Evolutionary conservation across 2,329 filamentous ascomycete species (phyloP), one percentile per base, ranked within the genome.

Genomic region (Pyrenophora seminiperda): DNA sequence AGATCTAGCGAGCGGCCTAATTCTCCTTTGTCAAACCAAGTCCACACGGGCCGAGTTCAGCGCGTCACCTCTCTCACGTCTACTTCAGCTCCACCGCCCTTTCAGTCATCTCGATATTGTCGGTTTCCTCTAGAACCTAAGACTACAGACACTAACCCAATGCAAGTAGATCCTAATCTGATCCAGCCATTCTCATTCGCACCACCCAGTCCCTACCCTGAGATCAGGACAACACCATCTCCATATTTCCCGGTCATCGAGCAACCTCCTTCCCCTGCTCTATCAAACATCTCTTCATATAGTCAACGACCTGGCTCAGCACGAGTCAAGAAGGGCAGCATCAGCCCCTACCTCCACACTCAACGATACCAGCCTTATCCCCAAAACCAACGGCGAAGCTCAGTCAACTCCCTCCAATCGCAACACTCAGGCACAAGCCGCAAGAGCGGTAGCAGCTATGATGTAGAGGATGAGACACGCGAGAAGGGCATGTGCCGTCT

Each of bases 401-500:
- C 90, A 40, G 79, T 88, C 54, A 82, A 83, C 17, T 92, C 89
- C 13, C 84, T 85, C 54, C 85, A 85, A 55, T 91, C 89, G 1
- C 82, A 79, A 42, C 83, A 75, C 43, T 84, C 85, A 1, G 80
- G 80, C 62, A 76, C 82, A 58, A 86, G 83, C 72, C 81, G 76
- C 52, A 75, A 79, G 59, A 68, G 74, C 41, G 68, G 58, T 34
- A 69, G 67, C 58, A 74, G 71, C 62, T 72, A 62, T 41, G 72
- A 73, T 32, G 37, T 73, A 30, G 71, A 74, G 20, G 71, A 73
- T 13, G 72, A 73, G 60, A 63, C 66, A 17, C 90, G 90, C 78
- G 82, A 87, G 66, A 87, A 87, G 66, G 83, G 82, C 27, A 81
- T 89, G 54, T 96, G 91, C 78, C 89, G 89, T 1, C 86, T 91